Conservation (phyloP, 2,329 filamentous ascomycete species). For the Sordariomycetes sp. region DNA sequence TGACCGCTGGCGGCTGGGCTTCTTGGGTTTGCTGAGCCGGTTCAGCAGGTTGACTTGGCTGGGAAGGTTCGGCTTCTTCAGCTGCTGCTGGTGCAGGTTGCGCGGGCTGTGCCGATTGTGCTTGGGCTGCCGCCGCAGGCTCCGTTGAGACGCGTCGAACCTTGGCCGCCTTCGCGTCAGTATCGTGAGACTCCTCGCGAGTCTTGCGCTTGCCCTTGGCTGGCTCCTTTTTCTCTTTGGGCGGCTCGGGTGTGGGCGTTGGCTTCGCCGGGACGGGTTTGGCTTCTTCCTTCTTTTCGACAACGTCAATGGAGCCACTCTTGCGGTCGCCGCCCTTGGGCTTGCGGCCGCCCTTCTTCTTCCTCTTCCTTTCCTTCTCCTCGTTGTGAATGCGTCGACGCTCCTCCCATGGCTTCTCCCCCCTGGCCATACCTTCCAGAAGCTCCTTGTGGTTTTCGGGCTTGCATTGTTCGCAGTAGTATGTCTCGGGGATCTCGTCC, state of each 20-base stretch:
- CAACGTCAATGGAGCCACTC: conserved; percentile 58
- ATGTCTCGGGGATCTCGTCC: conserved; percentile 71
- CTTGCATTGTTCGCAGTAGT: conserved; percentile 86
- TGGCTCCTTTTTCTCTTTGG: conserved; percentile 39
- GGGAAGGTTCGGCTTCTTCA: no score
- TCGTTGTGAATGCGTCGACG: conserved; percentile 54
- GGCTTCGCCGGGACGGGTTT: conserved; percentile 4
- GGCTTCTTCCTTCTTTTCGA: conserved; percentile 28
- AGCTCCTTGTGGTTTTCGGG: conserved; percentile 78
- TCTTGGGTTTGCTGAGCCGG: no score
- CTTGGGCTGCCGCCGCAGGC: conserved; percentile 27
- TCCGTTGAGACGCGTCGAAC: conserved; percentile 46
- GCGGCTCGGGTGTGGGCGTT: conserved; percentile 25
- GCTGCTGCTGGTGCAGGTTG: neutral
- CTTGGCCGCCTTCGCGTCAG: conserved; percentile 33
- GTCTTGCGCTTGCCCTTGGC: conserved; percentile 44
- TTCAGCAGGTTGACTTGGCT: no score
- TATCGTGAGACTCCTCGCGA: conserved; percentile 46
- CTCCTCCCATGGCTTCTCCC: conserved; percentile 81
- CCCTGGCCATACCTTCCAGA: conserved; percentile 65
- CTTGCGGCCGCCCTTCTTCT: conserved; percentile 52
- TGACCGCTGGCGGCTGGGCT: conserved; percentile 7
- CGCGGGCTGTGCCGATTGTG: neutral
- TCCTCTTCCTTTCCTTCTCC: conserved; percentile 21
- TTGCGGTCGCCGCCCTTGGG: conserved; percentile 35